These are phyloP conservation scores for Perkinsus chesapeaki DNA, from an alignment of 169 alveolate genomes.

Conservation along the genomic window DNA sequence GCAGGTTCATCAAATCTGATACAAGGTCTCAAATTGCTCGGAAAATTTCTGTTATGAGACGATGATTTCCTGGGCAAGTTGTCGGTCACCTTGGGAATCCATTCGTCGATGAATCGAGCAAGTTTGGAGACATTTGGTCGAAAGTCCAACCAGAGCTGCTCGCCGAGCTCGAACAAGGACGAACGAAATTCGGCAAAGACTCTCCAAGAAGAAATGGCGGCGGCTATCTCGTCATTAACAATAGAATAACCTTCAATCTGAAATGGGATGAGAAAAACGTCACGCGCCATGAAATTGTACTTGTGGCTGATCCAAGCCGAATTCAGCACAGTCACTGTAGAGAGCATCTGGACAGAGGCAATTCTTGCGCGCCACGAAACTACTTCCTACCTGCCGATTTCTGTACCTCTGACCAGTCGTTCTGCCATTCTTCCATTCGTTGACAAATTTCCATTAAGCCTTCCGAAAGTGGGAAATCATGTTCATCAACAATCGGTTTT, in stretches of 20 bases:
- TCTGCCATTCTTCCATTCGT: conserved; percentile 61
- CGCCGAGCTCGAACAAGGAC: not conserved
- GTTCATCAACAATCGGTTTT: conserved; percentile 45
- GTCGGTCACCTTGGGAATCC: conserved; percentile 3
- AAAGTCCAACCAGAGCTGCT: conserved; percentile 31
- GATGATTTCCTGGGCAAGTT: not conserved
- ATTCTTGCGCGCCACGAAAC: conserved; percentile 60
- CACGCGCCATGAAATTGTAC: not conserved
- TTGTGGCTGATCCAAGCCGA: not conserved
- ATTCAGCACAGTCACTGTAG: not conserved
- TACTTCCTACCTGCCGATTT: conserved; percentile 49
- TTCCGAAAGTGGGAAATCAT: conserved; percentile 18
- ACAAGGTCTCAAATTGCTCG: not conserved
- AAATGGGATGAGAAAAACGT: not conserved
- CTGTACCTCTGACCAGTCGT: conserved; percentile 57
- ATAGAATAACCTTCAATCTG: conserved; percentile 41
- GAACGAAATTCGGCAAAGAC: conserved; percentile 48
- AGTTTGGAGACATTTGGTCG: conserved; percentile 20
- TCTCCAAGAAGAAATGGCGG: conserved; percentile 53
- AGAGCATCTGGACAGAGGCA: conserved; percentile 23
- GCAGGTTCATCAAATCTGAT: not conserved
- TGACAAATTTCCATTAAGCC: conserved; percentile 54
- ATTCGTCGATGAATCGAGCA: conserved; percentile 1
- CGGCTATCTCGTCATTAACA: conserved; percentile 50
- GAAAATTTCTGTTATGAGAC: not conserved